These are phyloP conservation scores for Themeda triandra DNA, from an alignment of 176 grass and related monocot species.

Conservation along the genomic window DNA sequence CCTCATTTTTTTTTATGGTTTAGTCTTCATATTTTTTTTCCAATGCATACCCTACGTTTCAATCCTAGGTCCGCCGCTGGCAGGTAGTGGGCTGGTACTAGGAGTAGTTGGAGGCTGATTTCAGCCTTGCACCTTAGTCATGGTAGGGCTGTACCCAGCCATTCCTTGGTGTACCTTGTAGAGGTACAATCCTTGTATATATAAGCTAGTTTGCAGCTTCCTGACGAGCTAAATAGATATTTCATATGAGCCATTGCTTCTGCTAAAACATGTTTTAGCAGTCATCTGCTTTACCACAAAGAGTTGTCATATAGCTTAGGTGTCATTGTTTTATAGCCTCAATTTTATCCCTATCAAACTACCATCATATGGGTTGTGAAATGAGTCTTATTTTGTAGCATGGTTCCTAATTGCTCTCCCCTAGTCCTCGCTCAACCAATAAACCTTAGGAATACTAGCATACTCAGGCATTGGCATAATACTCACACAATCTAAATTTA, in stretches of 20 bases:
- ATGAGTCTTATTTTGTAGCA: neutral
- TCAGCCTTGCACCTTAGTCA: too few relatives aligned
- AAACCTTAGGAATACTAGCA: neutral
- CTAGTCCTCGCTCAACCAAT: neutral
- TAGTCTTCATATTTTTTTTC: too few relatives aligned
- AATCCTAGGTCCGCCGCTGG: too few relatives aligned
- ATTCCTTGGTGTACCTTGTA: too few relatives aligned
- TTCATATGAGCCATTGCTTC: neutral
- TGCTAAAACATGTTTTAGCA: too few relatives aligned
- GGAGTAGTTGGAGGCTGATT: too few relatives aligned
- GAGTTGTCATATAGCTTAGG: neutral
- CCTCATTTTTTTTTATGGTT: too few relatives aligned
- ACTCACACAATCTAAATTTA: neutral
- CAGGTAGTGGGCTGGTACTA: too few relatives aligned
- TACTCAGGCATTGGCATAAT: neutral
- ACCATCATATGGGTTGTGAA: neutral
- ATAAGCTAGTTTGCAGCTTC: neutral
- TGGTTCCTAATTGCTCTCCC: neutral
- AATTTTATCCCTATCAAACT: neutral
- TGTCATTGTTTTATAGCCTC: neutral
- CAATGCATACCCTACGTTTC: too few relatives aligned
- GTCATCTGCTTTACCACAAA: neutral
- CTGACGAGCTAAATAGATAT: neutral
- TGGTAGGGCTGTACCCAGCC: too few relatives aligned
- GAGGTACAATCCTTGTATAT: too few relatives aligned